Evolutionary conservation across 108 stramenopile genomes (phyloP).

Genomic region (Epithemia pelagica): DNA sequence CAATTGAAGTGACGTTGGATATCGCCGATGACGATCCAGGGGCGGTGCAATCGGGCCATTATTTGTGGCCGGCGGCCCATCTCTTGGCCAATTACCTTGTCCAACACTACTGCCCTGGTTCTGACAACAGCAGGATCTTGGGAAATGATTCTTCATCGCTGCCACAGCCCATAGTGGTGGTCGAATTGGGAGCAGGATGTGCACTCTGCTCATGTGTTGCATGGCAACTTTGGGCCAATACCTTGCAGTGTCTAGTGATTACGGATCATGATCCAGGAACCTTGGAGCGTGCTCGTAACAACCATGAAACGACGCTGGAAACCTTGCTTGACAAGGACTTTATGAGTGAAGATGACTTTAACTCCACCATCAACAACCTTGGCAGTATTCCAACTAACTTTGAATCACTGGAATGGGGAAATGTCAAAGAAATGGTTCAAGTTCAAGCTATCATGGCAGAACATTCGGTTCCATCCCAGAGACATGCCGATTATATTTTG

Average conservation of each 20-base stretch:
- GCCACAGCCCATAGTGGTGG: constrained; percentile 4
- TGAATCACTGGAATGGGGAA: constrained; percentile 13
- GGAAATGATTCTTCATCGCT: background rate
- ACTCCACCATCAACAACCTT: constrained; percentile 1
- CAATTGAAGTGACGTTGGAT: constrained; percentile 12
- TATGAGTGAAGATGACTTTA: constrained; percentile 5
- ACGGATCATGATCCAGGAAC: constrained; percentile 29
- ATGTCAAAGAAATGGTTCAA: background rate
- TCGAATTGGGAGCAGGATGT: constrained; percentile 29
- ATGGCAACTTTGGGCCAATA: constrained; percentile 11
- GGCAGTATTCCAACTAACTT: constrained; percentile 9
- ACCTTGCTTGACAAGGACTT: constrained; percentile 1
- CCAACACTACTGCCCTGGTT: background rate
- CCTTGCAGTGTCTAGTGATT: constrained; percentile 12
- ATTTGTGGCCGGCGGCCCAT: constrained; percentile 26
- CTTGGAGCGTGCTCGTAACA: constrained; percentile 15
- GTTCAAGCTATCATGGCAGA: background rate
- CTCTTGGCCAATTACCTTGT: constrained; percentile 8
- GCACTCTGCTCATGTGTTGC: constrained; percentile 16
- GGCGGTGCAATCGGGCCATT: constrained; percentile 27
- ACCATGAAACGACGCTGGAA: constrained; percentile 21
- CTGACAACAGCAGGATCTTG: background rate
- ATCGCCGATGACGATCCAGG: constrained; percentile 28
- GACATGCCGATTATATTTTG: constrained; percentile 11
- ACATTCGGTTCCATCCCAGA: background rate